phyloP scores from a whole-genome alignment of 2,329 filamentous ascomycete species.

The Pestalotiopsis sp. region DNA sequence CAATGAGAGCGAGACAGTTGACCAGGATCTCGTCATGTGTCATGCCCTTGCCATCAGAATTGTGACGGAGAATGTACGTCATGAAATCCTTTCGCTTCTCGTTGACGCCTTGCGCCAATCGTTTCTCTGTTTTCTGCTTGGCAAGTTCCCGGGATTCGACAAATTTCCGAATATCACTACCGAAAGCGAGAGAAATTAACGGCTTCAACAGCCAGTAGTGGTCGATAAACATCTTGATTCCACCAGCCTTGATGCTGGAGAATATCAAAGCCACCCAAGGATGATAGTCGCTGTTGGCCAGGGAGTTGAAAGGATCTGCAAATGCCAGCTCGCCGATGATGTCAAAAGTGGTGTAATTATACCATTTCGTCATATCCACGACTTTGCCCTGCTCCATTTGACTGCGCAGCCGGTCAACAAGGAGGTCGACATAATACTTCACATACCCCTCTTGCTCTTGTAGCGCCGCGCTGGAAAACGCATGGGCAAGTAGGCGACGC shows the following conservation, averaged over 20 bases:
- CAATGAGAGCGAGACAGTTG: conserved; percentile 16
- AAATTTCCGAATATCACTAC: not conserved
- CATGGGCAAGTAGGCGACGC: conserved; percentile 17
- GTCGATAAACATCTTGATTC: not conserved
- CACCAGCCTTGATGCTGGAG: conserved; percentile 4
- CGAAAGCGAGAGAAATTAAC: conserved; percentile 6
- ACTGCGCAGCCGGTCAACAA: conserved; percentile 17
- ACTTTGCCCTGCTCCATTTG: not conserved
- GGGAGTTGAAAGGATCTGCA: conserved; percentile 19
- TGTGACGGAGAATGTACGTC: conserved; percentile 13
- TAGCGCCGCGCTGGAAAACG: conserved; percentile 19
- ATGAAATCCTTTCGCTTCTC: conserved; percentile 18
- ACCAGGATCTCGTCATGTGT: conserved; percentile 13
- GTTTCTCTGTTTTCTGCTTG: not conserved
- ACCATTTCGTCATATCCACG: conserved; percentile 15
- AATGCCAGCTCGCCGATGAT: conserved; percentile 22
- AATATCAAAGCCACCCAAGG: conserved; percentile 20
- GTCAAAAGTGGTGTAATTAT: conserved; percentile 25
- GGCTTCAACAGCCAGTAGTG: not conserved
- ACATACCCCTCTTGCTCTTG: conserved; percentile 22
- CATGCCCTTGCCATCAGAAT: conserved; percentile 3
- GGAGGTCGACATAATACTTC: conserved; percentile 19
- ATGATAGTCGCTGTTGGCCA: conserved; percentile 10
- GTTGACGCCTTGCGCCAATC: conserved; percentile 1
- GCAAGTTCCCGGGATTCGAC: not conserved